Evolutionary conservation across 2,329 filamentous ascomycete genomes (phyloP).

Genomic region (Pestalotiopsis sp.): DNA sequence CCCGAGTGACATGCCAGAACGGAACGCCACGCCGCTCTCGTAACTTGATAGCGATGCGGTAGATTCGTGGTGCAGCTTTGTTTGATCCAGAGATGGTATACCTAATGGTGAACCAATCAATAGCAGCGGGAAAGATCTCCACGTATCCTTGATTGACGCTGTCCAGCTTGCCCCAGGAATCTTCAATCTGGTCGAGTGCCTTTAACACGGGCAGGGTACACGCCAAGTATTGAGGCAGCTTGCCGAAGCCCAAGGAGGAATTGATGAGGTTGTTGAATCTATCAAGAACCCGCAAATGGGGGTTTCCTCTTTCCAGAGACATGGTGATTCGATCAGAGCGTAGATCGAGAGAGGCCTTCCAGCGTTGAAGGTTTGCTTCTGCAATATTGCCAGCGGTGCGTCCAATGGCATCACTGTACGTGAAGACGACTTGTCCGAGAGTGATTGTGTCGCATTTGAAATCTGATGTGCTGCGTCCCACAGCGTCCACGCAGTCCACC

Average conservation of each 20-base stretch:
- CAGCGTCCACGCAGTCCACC: slow-evolving; percentile 69
- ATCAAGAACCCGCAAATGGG: slow-evolving; percentile 66
- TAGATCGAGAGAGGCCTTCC: slow-evolving; percentile 63
- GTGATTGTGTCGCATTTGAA: slow-evolving; percentile 63
- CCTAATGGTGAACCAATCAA: slow-evolving; percentile 61
- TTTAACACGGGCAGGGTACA: slow-evolving; percentile 67
- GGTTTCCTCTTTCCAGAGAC: slow-evolving; percentile 63
- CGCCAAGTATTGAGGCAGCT: slow-evolving; percentile 56
- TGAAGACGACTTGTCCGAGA: slow-evolving; percentile 67
- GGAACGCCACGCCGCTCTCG: slow-evolving; percentile 48
- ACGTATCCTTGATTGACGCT: slow-evolving; percentile 48
- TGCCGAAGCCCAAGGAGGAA: slow-evolving; percentile 49
- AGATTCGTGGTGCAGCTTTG: slow-evolving; percentile 33
- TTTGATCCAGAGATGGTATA: slow-evolving; percentile 45
- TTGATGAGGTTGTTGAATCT: slow-evolving; percentile 56
- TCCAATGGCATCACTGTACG: slow-evolving; percentile 53
- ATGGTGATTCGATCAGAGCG: slow-evolving; percentile 57
- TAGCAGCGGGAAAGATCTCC: slow-evolving; percentile 53
- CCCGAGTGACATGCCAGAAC: slow-evolving; percentile 54
- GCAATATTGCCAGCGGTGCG: slow-evolving; percentile 2
- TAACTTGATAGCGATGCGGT: slow-evolving; percentile 58
- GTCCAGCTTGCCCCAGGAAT: slow-evolving; percentile 48
- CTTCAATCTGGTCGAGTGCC: slow-evolving; percentile 63
- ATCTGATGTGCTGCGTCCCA: slow-evolving; percentile 57
- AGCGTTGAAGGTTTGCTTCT: slow-evolving; percentile 31